Percentiles rank a stretch among this genome's conserved stretches.
Evolutionary conservation across 2,329 filamentous ascomycete genomes (phyloP).

Genomic region (Calonectria fujianensis): DNA sequence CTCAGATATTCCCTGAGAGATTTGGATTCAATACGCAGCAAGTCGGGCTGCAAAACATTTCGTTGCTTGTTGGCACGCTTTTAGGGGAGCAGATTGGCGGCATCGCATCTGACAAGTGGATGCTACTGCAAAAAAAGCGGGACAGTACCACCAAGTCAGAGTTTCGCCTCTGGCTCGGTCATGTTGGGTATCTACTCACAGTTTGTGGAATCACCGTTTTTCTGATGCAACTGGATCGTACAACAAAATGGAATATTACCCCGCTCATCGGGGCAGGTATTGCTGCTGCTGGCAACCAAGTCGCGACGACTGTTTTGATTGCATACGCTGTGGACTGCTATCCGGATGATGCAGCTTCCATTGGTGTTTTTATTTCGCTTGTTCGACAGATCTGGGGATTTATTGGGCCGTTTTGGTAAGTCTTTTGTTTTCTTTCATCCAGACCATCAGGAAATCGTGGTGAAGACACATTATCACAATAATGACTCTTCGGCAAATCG

Average conservation of each 20-base stretch:
- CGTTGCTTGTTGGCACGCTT: slow-evolving; percentile 73
- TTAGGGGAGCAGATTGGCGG: slow-evolving; percentile 77
- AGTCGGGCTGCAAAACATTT: slow-evolving; percentile 74
- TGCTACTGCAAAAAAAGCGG: slow-evolving; percentile 62
- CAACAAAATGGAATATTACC: slow-evolving; percentile 72
- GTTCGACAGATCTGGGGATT: slow-evolving; percentile 73
- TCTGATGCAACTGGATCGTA: slow-evolving; percentile 68
- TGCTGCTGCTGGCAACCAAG: slow-evolving; percentile 73
- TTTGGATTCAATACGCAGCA: slow-evolving; percentile 75
- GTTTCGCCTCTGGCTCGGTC: slow-evolving; percentile 74
- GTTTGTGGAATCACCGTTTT: slow-evolving; percentile 73
- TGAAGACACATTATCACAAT: no score
- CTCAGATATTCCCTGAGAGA: slow-evolving; percentile 72
- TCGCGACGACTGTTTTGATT: slow-evolving; percentile 76
- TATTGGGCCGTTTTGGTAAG: slow-evolving; percentile 27
- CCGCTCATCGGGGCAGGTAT: slow-evolving; percentile 72
- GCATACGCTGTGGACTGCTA: slow-evolving; percentile 77
- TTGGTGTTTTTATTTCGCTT: slow-evolving; percentile 76
- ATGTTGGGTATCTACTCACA: slow-evolving; percentile 69
- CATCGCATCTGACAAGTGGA: slow-evolving; percentile 71
- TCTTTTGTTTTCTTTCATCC: neutral
- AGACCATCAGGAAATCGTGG: no score
- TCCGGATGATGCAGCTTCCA: slow-evolving; percentile 69
- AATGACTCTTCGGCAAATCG: no score
- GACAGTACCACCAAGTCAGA: slow-evolving; percentile 64